Evolutionary conservation across 164 flowering plant species (phyloP).

Genomic region (Brasenia schreberi): DNA sequence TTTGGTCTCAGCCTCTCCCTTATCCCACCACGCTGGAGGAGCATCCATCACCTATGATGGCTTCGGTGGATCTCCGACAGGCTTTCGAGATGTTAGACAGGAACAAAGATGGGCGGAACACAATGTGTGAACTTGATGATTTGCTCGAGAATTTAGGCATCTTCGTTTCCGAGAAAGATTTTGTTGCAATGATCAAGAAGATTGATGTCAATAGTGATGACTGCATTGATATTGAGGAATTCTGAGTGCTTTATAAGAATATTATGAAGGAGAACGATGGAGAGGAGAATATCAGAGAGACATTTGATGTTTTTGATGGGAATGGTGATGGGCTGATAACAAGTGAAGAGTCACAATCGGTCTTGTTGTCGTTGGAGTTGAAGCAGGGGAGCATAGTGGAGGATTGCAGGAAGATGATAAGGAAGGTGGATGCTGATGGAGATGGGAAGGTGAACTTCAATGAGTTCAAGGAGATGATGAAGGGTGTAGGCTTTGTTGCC

Average conservation of each 20-base stretch:
- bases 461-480: conserved; percentile 68
- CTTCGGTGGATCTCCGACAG: conserved; percentile 33
- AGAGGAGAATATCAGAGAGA: conserved; percentile 25
- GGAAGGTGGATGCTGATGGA: conserved; percentile 57
- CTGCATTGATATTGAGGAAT: conserved; percentile 56
- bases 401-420: conserved; percentile 59
- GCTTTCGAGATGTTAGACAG: conserved; percentile 65
- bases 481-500: conserved; percentile 42
- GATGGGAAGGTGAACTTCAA: conserved; percentile 56
- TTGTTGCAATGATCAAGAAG: conserved; percentile 44
- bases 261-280: conserved; percentile 45
- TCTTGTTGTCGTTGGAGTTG: conserved; percentile 41
- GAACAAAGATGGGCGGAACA: conserved; percentile 55
- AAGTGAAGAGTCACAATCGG: conserved; percentile 49
- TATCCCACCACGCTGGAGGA: background rate
- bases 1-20: background rate
- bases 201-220: conserved; percentile 58
- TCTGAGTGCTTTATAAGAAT: conserved; percentile 32
- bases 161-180: conserved; percentile 36
- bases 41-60: conserved; percentile 18
- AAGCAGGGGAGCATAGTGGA: conserved; percentile 50
- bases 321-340: conserved; percentile 65
- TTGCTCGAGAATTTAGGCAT: conserved; percentile 53
- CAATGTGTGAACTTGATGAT: conserved; percentile 40
- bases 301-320: conserved; percentile 45